Evolutionary conservation across 306 rosid species (phyloP).

Genomic region (Arachis hypogaea): DNA sequence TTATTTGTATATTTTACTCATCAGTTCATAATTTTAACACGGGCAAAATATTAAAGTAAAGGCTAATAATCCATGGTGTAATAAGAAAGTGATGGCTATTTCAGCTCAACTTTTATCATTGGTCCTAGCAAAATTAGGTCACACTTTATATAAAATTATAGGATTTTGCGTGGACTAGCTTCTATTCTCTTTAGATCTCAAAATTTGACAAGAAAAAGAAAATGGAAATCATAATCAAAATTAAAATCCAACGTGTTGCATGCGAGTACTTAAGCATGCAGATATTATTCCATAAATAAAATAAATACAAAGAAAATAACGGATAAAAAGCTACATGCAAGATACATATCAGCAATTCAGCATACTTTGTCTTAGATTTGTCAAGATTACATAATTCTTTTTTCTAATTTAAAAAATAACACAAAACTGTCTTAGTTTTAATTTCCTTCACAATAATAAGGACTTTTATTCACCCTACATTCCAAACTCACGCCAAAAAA

Average conservation of each 20-base stretch:
- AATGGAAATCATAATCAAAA: too few species aligned
- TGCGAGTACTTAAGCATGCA: conserved; percentile 26
- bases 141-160: neutral
- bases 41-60: neutral
- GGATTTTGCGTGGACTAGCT: conserved; percentile 3
- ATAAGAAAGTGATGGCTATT: conserved; percentile 21
- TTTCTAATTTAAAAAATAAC: neutral
- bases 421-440: neutral
- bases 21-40: neutral
- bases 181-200: neutral
- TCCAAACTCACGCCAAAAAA: neutral
- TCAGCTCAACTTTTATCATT: conserved; percentile 5
- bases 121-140: conserved; percentile 4
- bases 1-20: too few species aligned
- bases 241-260: conserved; percentile 4
- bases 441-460: neutral
- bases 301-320: too few species aligned
- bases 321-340: too few species aligned
- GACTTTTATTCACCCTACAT: neutral
- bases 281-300: neutral
- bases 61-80: conserved; percentile 10
- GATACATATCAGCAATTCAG: too few species aligned
- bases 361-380: too few species aligned
- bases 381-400: neutral
- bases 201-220: neutral